A percentile compares a stretch with the other conserved stretches of the same genome.
These are phyloP conservation scores for Tetradesmus obliquus DNA, from an alignment of 139 green algal genomes.

Conservation along the genomic window DNA sequence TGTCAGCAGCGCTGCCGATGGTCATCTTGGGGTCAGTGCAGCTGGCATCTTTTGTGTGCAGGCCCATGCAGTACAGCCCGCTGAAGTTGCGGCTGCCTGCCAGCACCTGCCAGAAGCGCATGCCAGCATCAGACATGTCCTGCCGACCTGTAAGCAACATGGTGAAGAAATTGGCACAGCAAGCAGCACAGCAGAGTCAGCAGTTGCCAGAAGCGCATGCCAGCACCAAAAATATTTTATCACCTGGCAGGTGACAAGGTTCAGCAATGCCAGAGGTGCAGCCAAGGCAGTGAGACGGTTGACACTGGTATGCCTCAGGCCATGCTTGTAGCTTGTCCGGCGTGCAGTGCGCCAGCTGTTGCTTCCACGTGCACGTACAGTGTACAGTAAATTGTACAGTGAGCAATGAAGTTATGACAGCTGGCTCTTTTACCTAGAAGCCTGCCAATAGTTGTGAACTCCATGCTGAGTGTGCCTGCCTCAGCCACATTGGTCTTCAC, in stretches of 20 bases:
- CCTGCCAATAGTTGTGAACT: slow-evolving; percentile 71
- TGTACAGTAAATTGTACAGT: too few species aligned
- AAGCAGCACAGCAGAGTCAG: not conserved
- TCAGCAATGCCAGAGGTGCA: not conserved
- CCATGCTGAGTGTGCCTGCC: slow-evolving; percentile 81
- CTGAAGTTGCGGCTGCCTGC: slow-evolving; percentile 35
- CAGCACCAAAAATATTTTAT: too few species aligned
- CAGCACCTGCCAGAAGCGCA: slow-evolving; percentile 56
- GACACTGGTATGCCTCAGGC: too few species aligned
- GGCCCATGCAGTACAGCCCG: slow-evolving; percentile 80
- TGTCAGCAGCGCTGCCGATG: slow-evolving; percentile 43
- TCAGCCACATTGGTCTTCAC: slow-evolving; percentile 72
- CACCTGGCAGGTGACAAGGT: not conserved
- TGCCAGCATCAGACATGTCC: slow-evolving; percentile 51
- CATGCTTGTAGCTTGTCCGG: too few species aligned
- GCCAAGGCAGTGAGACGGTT: too few species aligned
- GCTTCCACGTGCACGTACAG: too few species aligned
- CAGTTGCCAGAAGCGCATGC: not conserved
- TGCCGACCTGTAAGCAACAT: slow-evolving; percentile 33
- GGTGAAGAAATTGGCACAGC: not conserved
- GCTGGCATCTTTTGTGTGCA: slow-evolving; percentile 56
- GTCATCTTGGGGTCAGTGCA: slow-evolving; percentile 43
- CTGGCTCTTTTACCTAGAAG: slow-evolving; percentile 54
- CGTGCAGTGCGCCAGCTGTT: too few species aligned
- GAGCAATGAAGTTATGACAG: too few species aligned